These are phyloP conservation scores for Artomyces pyxidatus DNA, from an alignment of 768 basidiomycete genomes.

Conservation along the genomic window DNA sequence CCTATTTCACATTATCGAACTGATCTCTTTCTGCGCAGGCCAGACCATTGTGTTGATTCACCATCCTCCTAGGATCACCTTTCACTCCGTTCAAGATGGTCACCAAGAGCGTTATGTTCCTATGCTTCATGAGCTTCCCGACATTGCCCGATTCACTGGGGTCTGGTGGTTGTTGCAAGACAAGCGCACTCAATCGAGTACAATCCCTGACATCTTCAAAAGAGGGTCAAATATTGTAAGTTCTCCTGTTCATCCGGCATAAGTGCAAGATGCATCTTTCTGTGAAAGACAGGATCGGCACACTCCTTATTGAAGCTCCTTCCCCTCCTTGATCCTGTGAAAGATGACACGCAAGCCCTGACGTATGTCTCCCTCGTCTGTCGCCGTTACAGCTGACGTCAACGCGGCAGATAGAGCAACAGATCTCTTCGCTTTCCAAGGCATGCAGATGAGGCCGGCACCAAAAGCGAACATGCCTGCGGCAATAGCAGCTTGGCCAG, in stretches of 20 bases:
- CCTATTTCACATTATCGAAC: slow-evolving; percentile 2
- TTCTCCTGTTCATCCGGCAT: slow-evolving; percentile 5
- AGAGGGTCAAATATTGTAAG: slow-evolving; percentile 57
- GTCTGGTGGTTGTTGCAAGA: slow-evolving; percentile 69
- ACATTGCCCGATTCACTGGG: slow-evolving; percentile 31
- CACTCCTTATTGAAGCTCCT: slow-evolving; percentile 60
- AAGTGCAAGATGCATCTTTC: slow-evolving; percentile 11
- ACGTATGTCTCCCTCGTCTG: slow-evolving; percentile 39
- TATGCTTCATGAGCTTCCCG: slow-evolving; percentile 20
- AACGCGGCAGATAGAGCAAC: slow-evolving; percentile 43
- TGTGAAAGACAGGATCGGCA: slow-evolving; percentile 63
- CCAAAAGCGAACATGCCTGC: slow-evolving; percentile 43
- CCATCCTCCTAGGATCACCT: slow-evolving; percentile 55
- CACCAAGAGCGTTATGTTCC: slow-evolving; percentile 41
- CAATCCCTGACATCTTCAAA: slow-evolving; percentile 72
- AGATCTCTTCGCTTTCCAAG: slow-evolving; percentile 77
- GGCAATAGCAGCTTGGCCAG: slow-evolving; percentile 62
- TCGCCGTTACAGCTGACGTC: slow-evolving; percentile 5
- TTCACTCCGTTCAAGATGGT: slow-evolving; percentile 79
- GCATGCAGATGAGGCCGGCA: slow-evolving; percentile 43
- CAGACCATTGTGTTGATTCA: slow-evolving; percentile 59
- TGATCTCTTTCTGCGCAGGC: slow-evolving; percentile 37
- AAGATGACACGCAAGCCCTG: slow-evolving; percentile 56
- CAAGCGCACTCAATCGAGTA: slow-evolving; percentile 27
- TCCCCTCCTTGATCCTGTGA: slow-evolving; percentile 63